Base-by-base conservation (phyloP, 1,284 basidiomycete genomes). In the Sporisorium exsertum region DNA sequence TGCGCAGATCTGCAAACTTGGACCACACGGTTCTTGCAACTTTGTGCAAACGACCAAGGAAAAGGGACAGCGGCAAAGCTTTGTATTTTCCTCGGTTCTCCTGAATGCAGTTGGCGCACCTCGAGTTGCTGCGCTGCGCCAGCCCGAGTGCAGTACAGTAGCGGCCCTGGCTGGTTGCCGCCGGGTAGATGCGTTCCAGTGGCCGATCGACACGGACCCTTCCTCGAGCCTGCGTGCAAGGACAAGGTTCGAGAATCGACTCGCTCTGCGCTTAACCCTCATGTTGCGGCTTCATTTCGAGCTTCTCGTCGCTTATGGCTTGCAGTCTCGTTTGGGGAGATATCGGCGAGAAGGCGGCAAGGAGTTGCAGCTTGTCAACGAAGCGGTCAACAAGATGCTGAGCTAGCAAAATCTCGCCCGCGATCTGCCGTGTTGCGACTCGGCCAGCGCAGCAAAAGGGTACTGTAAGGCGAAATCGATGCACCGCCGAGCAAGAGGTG, bases 361-460 rank as follows among this genome's bases (percentile, higher is more conserved):
- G n/a, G n/a, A n/a, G n/a, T n/a, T n/a, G n/a, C n/a, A 47, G 46
- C 24, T 27, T 5, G 16, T 47, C 24, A 18, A 37, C 46, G 27
- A 18, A 47, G 46, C 24, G 24, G 16, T 47, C 15, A 12, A 47
- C 46, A 47, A 26, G 22, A n/a, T n/a, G n/a, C n/a, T n/a, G n/a
- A n/a, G n/a, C n/a, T n/a, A n/a, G n/a, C n/a, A n/a, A n/a, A n/a
- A n/a, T n/a, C n/a, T n/a, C n/a, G n/a, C n/a, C n/a, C 47, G 40
- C 40, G 7, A 20, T 20, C 40, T 43, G 40, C 8, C 40, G 3
- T 49, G 29, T 50, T 50, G 49, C 16, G 1, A 8, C 20, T 1
- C 26, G 12, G 49, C 27, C 49, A 50, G 49, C 27, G 49, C 27
- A 32, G 49, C 49, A 32, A 18, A 22, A 50, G 47, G 47, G 47